A percentile compares a stretch with the other conserved stretches of the same genome.
phyloP scores from a whole-genome alignment of 1,139 yeast species.

The Kazachstania sp. region DNA sequence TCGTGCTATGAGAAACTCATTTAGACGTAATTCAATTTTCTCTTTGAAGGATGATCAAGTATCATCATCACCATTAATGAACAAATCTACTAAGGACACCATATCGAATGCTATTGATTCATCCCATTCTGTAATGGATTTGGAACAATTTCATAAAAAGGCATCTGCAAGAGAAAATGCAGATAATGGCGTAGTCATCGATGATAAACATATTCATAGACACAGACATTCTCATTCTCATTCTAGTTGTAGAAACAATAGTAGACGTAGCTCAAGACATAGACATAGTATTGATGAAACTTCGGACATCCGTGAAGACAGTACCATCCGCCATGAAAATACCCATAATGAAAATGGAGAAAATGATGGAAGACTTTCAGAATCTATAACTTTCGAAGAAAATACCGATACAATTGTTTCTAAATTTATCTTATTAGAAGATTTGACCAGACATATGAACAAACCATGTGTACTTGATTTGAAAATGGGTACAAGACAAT shows the following conservation, averaged over 20 bases:
- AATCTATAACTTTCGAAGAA: constrained; percentile 12
- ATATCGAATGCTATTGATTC: constrained; percentile 22
- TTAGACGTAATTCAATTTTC: constrained; percentile 22
- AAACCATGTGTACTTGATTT: constrained; percentile 89
- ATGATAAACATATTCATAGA: background rate
- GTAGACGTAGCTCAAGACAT: background rate
- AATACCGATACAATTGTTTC: constrained; percentile 28
- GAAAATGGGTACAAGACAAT: constrained; percentile 97
- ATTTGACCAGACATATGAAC: constrained; percentile 71
- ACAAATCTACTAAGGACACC: constrained; percentile 18
- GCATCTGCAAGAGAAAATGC: constrained; percentile 17
- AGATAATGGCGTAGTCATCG: background rate
- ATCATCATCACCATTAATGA: constrained; percentile 18
- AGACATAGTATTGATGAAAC: background rate
- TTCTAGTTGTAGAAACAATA: background rate
- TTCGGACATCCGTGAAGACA: background rate
- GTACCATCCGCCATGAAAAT: background rate
- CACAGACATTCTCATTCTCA: constrained; percentile 2
- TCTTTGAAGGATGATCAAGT: constrained; percentile 7
- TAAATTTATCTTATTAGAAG: constrained; percentile 82
- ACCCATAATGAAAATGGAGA: background rate
- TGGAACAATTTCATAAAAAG: constrained; percentile 24
- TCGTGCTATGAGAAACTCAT: background rate
- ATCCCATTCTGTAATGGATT: constrained; percentile 27
- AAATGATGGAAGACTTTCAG: constrained; percentile 5